Percentiles rank a stretch among this genome's conserved stretches.
Evolutionary conservation across 345 rosid genomes (phyloP).

Genomic region (Eucalyptus erythrocorys): DNA sequence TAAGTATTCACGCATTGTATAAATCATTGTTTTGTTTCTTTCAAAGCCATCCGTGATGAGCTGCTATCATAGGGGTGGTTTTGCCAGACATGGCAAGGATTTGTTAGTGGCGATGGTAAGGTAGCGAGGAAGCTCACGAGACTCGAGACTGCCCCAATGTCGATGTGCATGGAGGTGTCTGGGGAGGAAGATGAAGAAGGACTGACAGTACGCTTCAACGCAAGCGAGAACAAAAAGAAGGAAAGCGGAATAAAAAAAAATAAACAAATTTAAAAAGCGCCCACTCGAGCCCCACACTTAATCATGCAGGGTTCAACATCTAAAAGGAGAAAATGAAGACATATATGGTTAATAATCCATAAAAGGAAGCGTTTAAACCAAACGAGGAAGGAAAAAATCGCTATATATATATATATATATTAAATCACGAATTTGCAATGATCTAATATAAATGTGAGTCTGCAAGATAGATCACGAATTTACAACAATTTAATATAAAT

Average conservation of each 20-base stretch:
- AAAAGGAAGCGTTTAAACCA: background rate
- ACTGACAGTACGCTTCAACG: background rate
- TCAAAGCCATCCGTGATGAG: no score
- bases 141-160: background rate
- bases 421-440: no score
- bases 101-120: background rate
- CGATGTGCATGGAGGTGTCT: background rate
- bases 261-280: no score
- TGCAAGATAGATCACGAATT: no score
- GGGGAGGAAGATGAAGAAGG: background rate
- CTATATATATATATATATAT: no score
- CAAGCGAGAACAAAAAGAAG: background rate
- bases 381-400: rapidly evolving
- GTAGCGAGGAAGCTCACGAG: background rate
- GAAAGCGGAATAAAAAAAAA: background rate
- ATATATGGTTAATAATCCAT: rapidly evolving
- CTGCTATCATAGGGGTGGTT: background rate
- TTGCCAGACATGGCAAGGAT: background rate
- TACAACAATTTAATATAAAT: no score
- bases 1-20: no score
- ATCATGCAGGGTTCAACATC: background rate
- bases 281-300: no score
- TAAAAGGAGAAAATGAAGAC: background rate
- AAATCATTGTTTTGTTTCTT: no score
- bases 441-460: no score